Conservation (phyloP, 805 yeast species). For the Saccharomycopsis sp. region DNA sequence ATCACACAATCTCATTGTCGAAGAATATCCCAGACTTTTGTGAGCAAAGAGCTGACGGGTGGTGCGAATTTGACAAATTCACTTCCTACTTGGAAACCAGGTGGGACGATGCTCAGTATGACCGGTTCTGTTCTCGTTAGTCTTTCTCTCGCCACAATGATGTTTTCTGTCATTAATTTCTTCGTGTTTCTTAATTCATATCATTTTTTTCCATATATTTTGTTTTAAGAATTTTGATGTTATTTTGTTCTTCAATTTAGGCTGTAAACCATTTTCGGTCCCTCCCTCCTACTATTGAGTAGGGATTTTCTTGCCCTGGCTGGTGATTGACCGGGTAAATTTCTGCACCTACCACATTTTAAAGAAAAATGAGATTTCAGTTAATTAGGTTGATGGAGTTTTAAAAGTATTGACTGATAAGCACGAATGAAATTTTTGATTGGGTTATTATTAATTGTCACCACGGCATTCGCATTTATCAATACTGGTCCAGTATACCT, state of each 20-base stretch:
- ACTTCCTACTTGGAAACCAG: slow-evolving; percentile 15
- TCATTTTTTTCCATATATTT: no score
- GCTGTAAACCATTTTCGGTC: no score
- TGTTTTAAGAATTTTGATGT: no score
- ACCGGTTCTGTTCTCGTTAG: not conserved
- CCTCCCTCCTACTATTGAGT: no score
- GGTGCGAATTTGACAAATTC: slow-evolving; percentile 21
- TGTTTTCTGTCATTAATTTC: not conserved
- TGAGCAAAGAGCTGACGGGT: slow-evolving; percentile 23
- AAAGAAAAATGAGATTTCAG: no score
- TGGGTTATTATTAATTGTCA: not conserved
- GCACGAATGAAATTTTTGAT: not conserved
- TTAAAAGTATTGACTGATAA: no score
- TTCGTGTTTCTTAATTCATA: not conserved
- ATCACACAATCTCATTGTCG: slow-evolving; percentile 20
- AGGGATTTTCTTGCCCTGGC: no score
- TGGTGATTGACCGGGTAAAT: no score
- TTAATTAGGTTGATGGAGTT: no score
- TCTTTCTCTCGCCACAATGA: not conserved
- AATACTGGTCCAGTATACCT: slow-evolving; percentile 14
- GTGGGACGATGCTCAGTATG: slow-evolving; percentile 11
- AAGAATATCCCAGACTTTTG: slow-evolving; percentile 18
- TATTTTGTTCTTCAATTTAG: no score
- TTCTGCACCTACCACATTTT: no score
- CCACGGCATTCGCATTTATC: slow-evolving; percentile 4